These are phyloP conservation scores for Truncatella angustata DNA, from an alignment of 2,329 filamentous ascomycete genomes.

Conservation along the genomic window DNA sequence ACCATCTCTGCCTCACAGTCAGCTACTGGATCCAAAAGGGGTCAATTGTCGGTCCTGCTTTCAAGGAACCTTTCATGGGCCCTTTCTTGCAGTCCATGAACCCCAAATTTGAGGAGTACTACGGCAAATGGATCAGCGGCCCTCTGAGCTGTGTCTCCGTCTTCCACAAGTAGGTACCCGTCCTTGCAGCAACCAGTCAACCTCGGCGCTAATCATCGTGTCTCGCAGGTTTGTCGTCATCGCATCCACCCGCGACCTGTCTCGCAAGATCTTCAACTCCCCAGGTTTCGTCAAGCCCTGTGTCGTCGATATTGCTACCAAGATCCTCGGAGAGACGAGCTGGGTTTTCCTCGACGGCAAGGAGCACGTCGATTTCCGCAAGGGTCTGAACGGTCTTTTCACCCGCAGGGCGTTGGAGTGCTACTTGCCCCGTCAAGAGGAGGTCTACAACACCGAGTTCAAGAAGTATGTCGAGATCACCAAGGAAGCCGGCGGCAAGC, in stretches of 20 bases:
- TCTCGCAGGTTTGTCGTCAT: constrained; percentile 87
- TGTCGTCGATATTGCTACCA: constrained; percentile 90
- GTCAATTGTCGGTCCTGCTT: constrained; percentile 69
- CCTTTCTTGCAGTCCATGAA: constrained; percentile 91
- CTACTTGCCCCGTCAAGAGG: constrained; percentile 90
- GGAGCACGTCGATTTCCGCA: constrained; percentile 93
- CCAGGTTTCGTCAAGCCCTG: constrained; percentile 91
- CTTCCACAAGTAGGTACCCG: constrained; percentile 83
- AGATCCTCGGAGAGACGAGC: constrained; percentile 87
- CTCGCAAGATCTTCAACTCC: constrained; percentile 95
- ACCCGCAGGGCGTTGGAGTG: constrained; percentile 82
- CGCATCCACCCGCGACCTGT: constrained; percentile 90
- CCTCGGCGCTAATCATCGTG: constrained; percentile 5
- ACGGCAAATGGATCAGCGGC: constrained; percentile 88
- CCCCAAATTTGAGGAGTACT: constrained; percentile 88
- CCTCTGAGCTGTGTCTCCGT: constrained; percentile 95
- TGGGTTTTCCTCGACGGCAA: constrained; percentile 98
- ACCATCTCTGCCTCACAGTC: constrained; percentile 49
- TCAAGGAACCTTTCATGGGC: constrained; percentile 87
- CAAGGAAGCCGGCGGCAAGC: constrained; percentile 67
- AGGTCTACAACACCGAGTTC: constrained; percentile 87
- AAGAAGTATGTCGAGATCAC: constrained; percentile 74
- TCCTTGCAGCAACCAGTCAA: neutral
- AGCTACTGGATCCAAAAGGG: constrained; percentile 75
- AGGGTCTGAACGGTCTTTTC: constrained; percentile 92